A percentile compares a stretch with the other conserved stretches of the same genome.
Conservation (phyloP, 345 rosid species). For the Isatis tinctoria region DNA sequence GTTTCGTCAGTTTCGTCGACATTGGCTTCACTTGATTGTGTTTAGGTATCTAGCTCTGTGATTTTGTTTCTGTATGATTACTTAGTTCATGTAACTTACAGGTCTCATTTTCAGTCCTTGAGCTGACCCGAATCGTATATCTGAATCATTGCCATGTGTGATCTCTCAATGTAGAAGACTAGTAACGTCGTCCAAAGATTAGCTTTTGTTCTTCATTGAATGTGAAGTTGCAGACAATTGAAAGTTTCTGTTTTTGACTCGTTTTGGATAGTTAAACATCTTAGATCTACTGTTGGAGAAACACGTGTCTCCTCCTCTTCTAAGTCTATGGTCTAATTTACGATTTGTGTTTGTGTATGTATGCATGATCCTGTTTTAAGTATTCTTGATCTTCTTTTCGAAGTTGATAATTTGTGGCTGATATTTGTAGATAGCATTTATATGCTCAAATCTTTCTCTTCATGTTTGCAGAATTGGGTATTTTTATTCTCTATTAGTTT, state of each 20-base stretch:
- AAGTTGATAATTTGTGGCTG: not conserved
- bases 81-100: not conserved
- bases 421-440: not conserved
- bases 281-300: not conserved
- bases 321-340: not conserved
- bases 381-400: not conserved
- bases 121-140: not conserved
- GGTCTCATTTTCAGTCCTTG: not conserved
- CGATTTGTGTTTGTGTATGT: not conserved
- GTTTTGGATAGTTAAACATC: not conserved
- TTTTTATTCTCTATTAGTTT: not conserved
- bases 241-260: not conserved
- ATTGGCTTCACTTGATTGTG: not conserved
- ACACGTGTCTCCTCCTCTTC: not conserved
- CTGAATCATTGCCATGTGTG: not conserved
- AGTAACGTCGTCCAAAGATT: not conserved
- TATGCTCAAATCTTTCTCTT: not conserved
- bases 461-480: not conserved
- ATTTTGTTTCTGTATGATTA: not conserved
- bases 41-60: not conserved
- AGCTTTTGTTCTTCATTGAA: not conserved
- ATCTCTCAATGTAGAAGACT: not conserved
- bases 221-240: not conserved
- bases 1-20: not conserved
- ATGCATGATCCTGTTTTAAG: not conserved